phyloP scores from a whole-genome alignment of 768 basidiomycete genomes.

The Tulasnella sp. region DNA sequence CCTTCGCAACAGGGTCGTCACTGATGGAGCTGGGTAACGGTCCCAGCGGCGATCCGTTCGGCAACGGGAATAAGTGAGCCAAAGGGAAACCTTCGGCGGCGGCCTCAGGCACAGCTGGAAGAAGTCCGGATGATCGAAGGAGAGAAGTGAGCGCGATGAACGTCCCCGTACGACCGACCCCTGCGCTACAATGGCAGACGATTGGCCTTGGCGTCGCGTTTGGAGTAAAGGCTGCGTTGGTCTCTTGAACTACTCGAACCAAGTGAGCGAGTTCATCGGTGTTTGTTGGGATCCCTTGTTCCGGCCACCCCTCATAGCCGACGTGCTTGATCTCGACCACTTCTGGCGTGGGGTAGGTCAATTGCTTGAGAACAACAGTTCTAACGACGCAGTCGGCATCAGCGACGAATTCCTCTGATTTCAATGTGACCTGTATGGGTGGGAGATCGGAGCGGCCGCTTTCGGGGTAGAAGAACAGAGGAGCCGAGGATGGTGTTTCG shows the following conservation, averaged over 20 bases:
- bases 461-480: conserved; percentile 28
- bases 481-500: conserved; percentile 20
- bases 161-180: conserved; percentile 78
- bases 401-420: conserved; percentile 39
- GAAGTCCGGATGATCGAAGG: conserved; percentile 44
- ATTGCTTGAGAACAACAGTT: conserved; percentile 34
- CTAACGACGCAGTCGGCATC: conserved; percentile 57
- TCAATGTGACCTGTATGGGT: conserved; percentile 52
- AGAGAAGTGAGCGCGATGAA: conserved; percentile 76
- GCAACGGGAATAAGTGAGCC: conserved; percentile 24
- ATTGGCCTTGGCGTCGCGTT: conserved; percentile 54
- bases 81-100: conserved; percentile 22
- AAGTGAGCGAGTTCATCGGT: not conserved
- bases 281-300: conserved; percentile 60
- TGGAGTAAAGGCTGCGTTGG: not conserved
- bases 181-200: conserved; percentile 79
- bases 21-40: conserved; percentile 40
- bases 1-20: conserved; percentile 56
- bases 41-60: conserved; percentile 46
- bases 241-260: not conserved
- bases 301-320: conserved; percentile 73
- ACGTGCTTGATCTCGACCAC: conserved; percentile 51
- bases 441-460: conserved; percentile 33
- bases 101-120: conserved; percentile 21
- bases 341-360: not conserved